Evolutionary conservation across 2,329 filamentous ascomycete genomes (phyloP).

Genomic region (Aspergillus phoenicis): DNA sequence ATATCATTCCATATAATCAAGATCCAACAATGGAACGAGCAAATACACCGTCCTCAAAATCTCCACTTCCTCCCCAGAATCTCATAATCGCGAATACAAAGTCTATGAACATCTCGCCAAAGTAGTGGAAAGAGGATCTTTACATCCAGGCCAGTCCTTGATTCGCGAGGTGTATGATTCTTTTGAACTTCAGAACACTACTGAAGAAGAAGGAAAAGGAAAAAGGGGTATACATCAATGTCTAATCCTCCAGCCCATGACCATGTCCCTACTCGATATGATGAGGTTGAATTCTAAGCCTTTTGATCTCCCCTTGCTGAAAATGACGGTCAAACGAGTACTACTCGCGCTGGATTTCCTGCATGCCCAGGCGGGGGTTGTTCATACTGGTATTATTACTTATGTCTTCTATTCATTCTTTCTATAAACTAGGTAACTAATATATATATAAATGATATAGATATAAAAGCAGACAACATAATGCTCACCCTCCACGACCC

Average conservation of each 20-base stretch:
- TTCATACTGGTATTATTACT: slow-evolving; percentile 35
- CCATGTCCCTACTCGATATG: slow-evolving; percentile 37
- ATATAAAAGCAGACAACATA: slow-evolving; percentile 48
- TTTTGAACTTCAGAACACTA: slow-evolving; percentile 31
- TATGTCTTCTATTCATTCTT: no score
- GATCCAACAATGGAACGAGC: not conserved
- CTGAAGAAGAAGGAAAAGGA: no score
- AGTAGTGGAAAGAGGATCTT: slow-evolving; percentile 17
- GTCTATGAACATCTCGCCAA: slow-evolving; percentile 31
- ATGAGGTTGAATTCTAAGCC: slow-evolving; percentile 26
- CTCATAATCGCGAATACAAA: slow-evolving; percentile 28
- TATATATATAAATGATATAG: slow-evolving; percentile 19
- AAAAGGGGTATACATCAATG: slow-evolving; percentile 28
- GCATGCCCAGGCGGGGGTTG: slow-evolving; percentile 34
- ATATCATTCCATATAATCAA: not conserved
- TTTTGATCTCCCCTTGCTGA: slow-evolving; percentile 32
- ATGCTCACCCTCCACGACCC: slow-evolving; percentile 38
- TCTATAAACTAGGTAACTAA: no score
- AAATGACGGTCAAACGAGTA: slow-evolving; percentile 32
- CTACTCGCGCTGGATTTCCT: slow-evolving; percentile 41
- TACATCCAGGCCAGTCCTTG: slow-evolving; percentile 27
- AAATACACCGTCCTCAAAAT: slow-evolving; percentile 39
- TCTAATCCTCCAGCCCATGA: slow-evolving; percentile 35
- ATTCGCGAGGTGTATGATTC: slow-evolving; percentile 36
- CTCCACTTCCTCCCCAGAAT: slow-evolving; percentile 19